Evolutionary conservation across 169 alveolate species (phyloP), one percentile per base, ranked within the genome.

Genomic region (Plasmodium yoelii): DNA sequence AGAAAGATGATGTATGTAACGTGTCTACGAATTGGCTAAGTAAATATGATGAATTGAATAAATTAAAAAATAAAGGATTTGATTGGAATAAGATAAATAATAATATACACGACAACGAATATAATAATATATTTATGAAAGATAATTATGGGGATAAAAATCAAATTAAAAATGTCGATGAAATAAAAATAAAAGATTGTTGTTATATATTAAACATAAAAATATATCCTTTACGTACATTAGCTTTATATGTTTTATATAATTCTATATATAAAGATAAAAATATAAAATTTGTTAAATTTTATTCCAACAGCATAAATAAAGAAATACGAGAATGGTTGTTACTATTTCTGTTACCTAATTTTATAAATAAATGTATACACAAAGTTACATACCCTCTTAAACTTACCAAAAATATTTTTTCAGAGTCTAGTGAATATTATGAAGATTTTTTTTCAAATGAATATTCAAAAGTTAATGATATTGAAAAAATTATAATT

Each of bases 381-480:
- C 77, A 77, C 65, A 77, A 77, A 63, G 88, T 77, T 64, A 77
- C 88, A n/a, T 77, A 63, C 69, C 88, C 88, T 24, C 47, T 77
- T 39, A 77, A 77, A 51, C 19, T 77, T 57, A 77, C 77, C 6
- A 77, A 64, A 63, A 77, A 77, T 77, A 77, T 77, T 9, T 77
- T 77, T 42, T 57, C 61, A 42, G 88, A 77, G 53, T 77, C 88
- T 26, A 77, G 55, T 15, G 88, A 77, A 19, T 77, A 63, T 64
- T 77, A 77, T 77, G 88, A 77, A 77, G 88, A 77, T 51, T 77
- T 77, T 64, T 77, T 77, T 46, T 77, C 88, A n/a, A 77, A 77
- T 77, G 88, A 77, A 64, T 77, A 77, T 57, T 39, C 53, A 77
- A 77, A 77, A 77, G 65, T 77, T 15, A 77, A 77, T 77, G 88